phyloP scores from a whole-genome alignment of 768 basidiomycete species.

The Tulasnella calospora region DNA sequence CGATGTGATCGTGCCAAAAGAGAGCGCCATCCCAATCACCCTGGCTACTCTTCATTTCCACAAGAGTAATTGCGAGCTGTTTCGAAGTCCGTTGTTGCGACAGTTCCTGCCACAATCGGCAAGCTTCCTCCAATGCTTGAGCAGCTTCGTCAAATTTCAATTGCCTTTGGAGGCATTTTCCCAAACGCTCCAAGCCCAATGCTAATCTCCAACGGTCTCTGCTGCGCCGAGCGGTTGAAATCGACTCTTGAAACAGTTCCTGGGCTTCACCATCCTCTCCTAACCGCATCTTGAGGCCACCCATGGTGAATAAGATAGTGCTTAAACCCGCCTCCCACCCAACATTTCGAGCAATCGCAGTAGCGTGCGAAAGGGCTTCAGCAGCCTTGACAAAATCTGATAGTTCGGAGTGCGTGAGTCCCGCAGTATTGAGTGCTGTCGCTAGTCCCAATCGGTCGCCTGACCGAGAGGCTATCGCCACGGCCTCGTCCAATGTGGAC shows the following conservation, averaged over 20 bases:
- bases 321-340: neutral
- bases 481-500: too few relatives aligned
- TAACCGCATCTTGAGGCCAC: neutral
- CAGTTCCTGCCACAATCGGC: neutral
- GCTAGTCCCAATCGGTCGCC: too few relatives aligned
- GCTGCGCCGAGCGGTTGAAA: too few relatives aligned
- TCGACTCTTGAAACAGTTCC: too few relatives aligned
- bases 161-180: neutral
- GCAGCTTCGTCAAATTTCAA: neutral
- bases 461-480: too few relatives aligned
- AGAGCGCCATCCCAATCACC: too few relatives aligned
- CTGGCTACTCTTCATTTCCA: too few relatives aligned
- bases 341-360: neutral
- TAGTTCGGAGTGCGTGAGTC: neutral
- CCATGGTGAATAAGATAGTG: neutral
- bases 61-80: too few relatives aligned
- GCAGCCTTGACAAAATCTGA: too few relatives aligned
- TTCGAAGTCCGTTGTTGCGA: too few relatives aligned
- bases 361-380: neutral
- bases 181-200: neutral
- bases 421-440: neutral
- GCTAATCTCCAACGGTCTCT: neutral
- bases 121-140: neutral
- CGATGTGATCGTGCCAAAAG: too few relatives aligned
- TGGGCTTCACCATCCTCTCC: too few relatives aligned